Evolutionary conservation across 1,284 basidiomycete species (phyloP), one percentile per base, ranked within the genome.

Genomic region (Cryptococcus maquisensis): DNA sequence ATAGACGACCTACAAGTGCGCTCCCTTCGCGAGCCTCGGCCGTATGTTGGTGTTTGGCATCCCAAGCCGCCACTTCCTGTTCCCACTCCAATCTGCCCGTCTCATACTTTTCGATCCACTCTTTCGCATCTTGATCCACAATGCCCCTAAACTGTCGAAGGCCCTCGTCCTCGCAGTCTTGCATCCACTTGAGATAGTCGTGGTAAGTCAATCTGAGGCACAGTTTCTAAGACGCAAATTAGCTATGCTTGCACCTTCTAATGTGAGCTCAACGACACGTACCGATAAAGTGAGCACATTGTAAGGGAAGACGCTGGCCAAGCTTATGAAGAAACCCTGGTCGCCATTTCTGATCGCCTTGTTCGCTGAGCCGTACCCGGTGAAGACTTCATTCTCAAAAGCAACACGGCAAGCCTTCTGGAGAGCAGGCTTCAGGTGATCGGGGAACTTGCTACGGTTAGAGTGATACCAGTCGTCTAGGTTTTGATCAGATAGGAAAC

Each of bases 391-490:
- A 37, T 90, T 80, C 50, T 83, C 79, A 64, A 95, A 84, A 0
- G 94, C 94, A 49, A 86, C 81, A 48, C 88, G 75, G 1, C 91
- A 88, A 36, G 90, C 82, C 32, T 84, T 76, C 32, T 82, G 78
- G 6, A 97, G 82, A 4, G 84, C 67, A 0, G 87, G 86, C 65
- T 90, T 92, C 65, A 98, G 78, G 4, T 77, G 68, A 0, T 86
- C 85, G 6, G 93, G 93, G 78, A 97, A 97, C 74, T 92, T 95
- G 67, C 86, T 86, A 78, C 89, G 91, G 55, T 80, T 77, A n/a
- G 44, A 44, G 5, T 49, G 40, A 35, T 63, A 56, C 72, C 70
- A 72, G 3, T 47, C 18, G 45, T 70, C 68, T 69, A 48, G 10
- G 35, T 13, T 6, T 26, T 38, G 18, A 24, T 21, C 6, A 7